Base-by-base conservation (phyloP, 768 basidiomycete genomes). In the Trametes gibbosa region DNA sequence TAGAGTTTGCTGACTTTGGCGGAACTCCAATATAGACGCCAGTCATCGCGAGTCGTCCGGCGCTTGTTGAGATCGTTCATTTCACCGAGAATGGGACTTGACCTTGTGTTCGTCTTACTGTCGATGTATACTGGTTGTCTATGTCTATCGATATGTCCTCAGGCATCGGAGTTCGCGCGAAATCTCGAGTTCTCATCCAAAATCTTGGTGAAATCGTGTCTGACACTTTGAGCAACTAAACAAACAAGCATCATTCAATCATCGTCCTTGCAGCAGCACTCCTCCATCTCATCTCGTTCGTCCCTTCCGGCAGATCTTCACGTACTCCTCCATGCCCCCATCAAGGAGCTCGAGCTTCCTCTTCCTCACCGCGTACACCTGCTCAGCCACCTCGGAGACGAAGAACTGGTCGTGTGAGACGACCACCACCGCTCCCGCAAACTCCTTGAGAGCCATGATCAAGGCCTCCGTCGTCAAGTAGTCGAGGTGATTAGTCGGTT, bases 371-470 rank as follows among this genome's bases (percentile, higher is more conserved):
- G 97, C 79, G 68, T 98, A 96, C 89, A 98, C 96, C 77, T 97
- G 86, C 73, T 98, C 95, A 63, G 96, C 98, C 76, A 95, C 97
- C 50, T 98, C 87, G 25, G 83, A 86, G 73, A 98, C 92, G 81
- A 98, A 98, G 79, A 98, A 96, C 71, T 94, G 92, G 19, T 96
- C 98, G 77, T 99, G 96, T 47, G 90, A 94, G 8, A 95, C 95
- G 77, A 95, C 88, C 67, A 97, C 91, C 61, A 98, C 85, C 70
- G 98, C 98, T 70, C 98, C 95, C 75, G 95, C 95, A 77, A 98
- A 99, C 32, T 92, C 96, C 32, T 92, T 90, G 39, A 98, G 81
- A 74, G 95, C 97, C 73, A 98, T 96, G 41, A 99, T 79, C 95
- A 97, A 98, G 54, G 98, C 96, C 62, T 98, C 96, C 25, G 96